Base-by-base conservation (phyloP, 169 alveolate genomes). In the Plasmodium vivax region DNA sequence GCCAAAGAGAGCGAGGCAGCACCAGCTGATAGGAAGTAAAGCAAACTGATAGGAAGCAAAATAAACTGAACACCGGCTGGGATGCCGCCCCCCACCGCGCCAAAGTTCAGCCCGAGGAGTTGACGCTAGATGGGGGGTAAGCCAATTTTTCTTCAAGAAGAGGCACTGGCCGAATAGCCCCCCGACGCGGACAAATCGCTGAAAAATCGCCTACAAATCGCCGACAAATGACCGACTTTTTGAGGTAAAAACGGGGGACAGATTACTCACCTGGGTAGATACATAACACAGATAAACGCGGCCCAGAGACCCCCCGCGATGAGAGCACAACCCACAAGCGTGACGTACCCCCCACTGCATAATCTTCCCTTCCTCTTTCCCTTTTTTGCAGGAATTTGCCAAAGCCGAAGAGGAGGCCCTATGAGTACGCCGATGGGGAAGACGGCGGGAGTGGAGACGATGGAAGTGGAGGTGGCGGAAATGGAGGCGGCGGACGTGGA, bases 141-240 rank as follows among this genome's bases (percentile, higher is more conserved):
- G 19, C 41, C 32, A 8, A 81, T 51, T 51, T 51, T 51, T 14
- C 23, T 51, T 51, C 62, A 51, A 51, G 27, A 51, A 51, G 62
- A 51, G 23, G 8, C 62, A 51, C 19, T 51, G 14, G 62, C 62
- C 23, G 23, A 51, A 51, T 51, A 51, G 19, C 23, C 23, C 62
- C 62, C 62, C 23, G 62, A 51, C 62, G 62, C 8, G 12, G 6
- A n/a, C n/a, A n/a, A n/a, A n/a, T n/a, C n/a, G n/a, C n/a, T n/a
- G n/a, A n/a, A n/a, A n/a, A n/a, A n/a, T n/a, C n/a, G n/a, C n/a
- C n/a, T n/a, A n/a, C n/a, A n/a, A n/a, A n/a, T n/a, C n/a, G n/a
- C n/a, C n/a, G n/a, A 68, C 32, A 74, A 85, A 85, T 85, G 93
- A 85, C 93, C 6, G 93, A 85, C n/a, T 85, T 85, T 75, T 85